A percentile compares a stretch with the other conserved stretches of the same genome.
Evolutionary conservation across 805 yeast genomes (phyloP).

Genomic region (Saturnispora sanitii): DNA sequence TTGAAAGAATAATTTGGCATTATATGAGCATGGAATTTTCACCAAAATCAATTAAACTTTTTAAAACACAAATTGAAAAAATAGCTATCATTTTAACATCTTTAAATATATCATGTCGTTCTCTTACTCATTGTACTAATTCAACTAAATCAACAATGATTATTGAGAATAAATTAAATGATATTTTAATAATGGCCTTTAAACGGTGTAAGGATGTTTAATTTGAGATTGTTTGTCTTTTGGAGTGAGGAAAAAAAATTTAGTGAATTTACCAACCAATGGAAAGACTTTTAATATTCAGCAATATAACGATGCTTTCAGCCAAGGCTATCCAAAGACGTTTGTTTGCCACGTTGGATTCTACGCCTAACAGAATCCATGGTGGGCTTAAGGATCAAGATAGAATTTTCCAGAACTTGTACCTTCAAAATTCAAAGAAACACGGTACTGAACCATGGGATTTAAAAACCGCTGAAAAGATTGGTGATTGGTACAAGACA

Average conservation of each 20-base stretch:
- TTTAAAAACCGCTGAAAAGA: conserved; percentile 59
- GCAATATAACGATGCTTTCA: not conserved
- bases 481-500: conserved; percentile 91
- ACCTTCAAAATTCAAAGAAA: conserved; percentile 37
- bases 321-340: conserved; percentile 11
- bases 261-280: conserved; percentile 1
- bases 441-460: conserved; percentile 52
- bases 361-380: conserved; percentile 43
- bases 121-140: no score
- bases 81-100: no score
- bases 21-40: not conserved
- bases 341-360: conserved; percentile 34
- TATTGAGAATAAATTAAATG: no score
- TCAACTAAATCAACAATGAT: no score
- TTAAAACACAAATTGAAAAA: no score
- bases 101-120: no score
- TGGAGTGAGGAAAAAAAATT: conserved; percentile 1
- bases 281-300: conserved; percentile 3
- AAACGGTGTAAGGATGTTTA: not conserved
- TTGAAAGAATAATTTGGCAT: conserved; percentile 1
- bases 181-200: no score
- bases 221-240: not conserved
- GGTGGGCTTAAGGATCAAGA: conserved; percentile 79
- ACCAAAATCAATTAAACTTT: no score
- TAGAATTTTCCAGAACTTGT: conserved; percentile 78